phyloP scores from a whole-genome alignment of 306 rosid species.

The Boehmeria nivea region DNA sequence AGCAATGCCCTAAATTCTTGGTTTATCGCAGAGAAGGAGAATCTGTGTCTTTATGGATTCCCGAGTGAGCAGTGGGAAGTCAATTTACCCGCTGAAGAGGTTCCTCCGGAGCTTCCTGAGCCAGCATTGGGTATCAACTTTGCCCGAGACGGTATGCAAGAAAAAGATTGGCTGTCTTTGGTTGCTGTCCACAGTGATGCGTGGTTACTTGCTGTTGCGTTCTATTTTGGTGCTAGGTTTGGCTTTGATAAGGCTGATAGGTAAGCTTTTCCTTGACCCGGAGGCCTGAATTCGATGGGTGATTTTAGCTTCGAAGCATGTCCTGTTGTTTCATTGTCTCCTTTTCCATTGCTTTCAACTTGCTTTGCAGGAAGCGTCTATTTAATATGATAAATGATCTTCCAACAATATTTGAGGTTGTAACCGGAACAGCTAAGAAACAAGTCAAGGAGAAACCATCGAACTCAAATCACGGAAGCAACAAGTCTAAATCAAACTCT shows the following conservation, averaged over 20 bases:
- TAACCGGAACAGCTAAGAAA: conserved; percentile 61
- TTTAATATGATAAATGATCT: conserved; percentile 79
- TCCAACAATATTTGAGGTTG: conserved; percentile 79
- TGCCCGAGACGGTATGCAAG: conserved; percentile 58
- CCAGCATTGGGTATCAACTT: conserved; percentile 74
- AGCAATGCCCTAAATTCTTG: conserved; percentile 1
- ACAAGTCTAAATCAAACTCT: conserved; percentile 55
- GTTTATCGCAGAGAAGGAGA: conserved; percentile 51
- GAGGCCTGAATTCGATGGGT: not conserved
- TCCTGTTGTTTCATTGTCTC: no score
- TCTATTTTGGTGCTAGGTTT: conserved; percentile 57
- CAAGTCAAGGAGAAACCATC: conserved; percentile 69
- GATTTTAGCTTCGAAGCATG: not conserved
- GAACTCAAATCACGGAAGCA: conserved; percentile 61
- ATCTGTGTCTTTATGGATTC: conserved; percentile 74
- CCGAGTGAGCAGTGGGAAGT: conserved; percentile 74
- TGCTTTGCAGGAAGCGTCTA: conserved; percentile 63
- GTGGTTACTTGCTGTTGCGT: conserved; percentile 62
- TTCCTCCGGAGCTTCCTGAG: conserved; percentile 74
- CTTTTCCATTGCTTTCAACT: conserved; percentile 1
- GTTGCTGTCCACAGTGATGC: conserved; percentile 80
- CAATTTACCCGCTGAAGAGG: conserved; percentile 59
- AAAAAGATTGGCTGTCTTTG: conserved; percentile 61
- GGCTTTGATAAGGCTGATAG: conserved; percentile 64
- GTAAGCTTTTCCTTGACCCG: conserved; percentile 26